Conservation (phyloP, 768 basidiomycete species). For the Rhodocollybia butyracea region DNA sequence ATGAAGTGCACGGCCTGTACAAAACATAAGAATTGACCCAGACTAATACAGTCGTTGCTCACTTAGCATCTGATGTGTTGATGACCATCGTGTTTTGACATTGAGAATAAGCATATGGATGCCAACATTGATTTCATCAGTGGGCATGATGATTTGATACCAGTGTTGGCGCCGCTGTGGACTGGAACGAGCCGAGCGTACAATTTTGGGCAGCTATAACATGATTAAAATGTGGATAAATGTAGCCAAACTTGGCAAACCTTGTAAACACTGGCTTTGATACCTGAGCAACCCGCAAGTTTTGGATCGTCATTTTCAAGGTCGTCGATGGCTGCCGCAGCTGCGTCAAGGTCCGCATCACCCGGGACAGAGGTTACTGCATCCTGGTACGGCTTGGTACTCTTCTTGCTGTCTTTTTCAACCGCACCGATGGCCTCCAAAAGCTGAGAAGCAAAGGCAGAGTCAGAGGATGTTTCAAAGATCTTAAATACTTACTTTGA, state of each 20-base stretch:
- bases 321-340: neutral
- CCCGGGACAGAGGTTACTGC: neutral
- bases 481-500: too few relatives aligned
- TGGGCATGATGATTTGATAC: neutral
- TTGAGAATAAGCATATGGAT: constrained; percentile 16
- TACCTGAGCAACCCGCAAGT: neutral
- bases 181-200: neutral
- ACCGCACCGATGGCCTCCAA: constrained; percentile 10
- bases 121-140: neutral
- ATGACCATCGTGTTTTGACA: constrained; percentile 17
- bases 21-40: neutral
- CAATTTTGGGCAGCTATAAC: neutral
- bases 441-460: constrained; percentile 6
- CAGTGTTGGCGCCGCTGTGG: neutral
- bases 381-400: constrained; percentile 13
- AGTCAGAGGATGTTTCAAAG: too few relatives aligned
- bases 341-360: neutral
- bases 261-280: neutral
- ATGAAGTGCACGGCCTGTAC: constrained; percentile 14
- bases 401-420: neutral
- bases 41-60: neutral
- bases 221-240: too few relatives aligned
- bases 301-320: neutral
- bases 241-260: neutral
- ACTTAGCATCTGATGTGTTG: constrained; percentile 18